phyloP scores from a whole-genome alignment of 495 filamentous ascomycete genomes.

The Penicillium longicatenatum region DNA sequence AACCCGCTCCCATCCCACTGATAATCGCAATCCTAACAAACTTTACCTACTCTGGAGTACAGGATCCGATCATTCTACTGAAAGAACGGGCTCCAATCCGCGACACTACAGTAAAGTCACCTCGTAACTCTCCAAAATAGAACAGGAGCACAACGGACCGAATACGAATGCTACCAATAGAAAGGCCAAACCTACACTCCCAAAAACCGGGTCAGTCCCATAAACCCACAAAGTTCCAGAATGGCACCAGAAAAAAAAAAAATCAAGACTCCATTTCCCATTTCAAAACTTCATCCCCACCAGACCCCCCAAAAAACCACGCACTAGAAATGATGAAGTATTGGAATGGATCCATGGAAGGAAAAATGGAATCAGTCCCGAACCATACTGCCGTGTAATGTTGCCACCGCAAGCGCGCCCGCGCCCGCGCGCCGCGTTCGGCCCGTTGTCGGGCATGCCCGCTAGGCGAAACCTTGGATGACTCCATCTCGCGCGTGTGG shows the following conservation, averaged over 20 bases:
- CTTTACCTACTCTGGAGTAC: neutral
- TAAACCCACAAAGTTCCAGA: too few species aligned
- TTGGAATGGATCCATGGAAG: neutral
- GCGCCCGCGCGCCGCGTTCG: slow-evolving; percentile 30
- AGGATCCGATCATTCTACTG: too few species aligned
- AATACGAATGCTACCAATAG: too few species aligned
- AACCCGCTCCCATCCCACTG: neutral
- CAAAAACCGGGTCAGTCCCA: too few species aligned
- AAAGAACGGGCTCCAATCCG: too few species aligned
- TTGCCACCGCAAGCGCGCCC: slow-evolving; percentile 5
- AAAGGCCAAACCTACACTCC: too few species aligned
- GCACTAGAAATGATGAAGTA: neutral
- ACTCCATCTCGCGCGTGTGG: slow-evolving; percentile 10
- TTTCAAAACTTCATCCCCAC: neutral
- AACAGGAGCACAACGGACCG: too few species aligned
- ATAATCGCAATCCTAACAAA: neutral
- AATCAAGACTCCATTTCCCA: neutral
- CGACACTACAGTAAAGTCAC: too few species aligned
- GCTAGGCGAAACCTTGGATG: slow-evolving; percentile 33
- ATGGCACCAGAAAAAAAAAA: too few species aligned
- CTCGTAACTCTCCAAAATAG: too few species aligned
- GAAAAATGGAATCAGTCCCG: neutral
- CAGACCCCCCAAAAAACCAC: neutral
- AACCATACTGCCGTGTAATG: neutral
- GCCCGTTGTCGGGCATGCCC: slow-evolving; percentile 38